Evolutionary conservation across 1,284 basidiomycete species (phyloP), one percentile per base, ranked within the genome.

Genomic region (Anthracocystis panici-leucophaei): DNA sequence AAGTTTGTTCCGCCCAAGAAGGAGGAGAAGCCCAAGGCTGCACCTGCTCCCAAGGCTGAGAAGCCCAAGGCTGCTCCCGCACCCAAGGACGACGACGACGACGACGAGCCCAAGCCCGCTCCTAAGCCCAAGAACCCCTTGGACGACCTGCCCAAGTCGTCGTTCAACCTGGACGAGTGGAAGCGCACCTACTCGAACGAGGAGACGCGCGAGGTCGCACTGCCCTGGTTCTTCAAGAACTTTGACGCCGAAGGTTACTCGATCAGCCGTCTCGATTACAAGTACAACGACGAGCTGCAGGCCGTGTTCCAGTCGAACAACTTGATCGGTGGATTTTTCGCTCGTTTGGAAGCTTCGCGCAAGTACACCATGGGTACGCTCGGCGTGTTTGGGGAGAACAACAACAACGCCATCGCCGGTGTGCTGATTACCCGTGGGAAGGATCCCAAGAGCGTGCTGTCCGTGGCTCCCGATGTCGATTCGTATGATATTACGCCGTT

Each of bases 141-240:
- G 57, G 96, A 97, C 75, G 89, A 89, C 70, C 90, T 97, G 62
- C 94, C 95, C 79, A 96, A 96, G 88, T 94, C 93, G 20, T 87
- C 89, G 16, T 92, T 97, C 88, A 94, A 95, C 88, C 91, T 98
- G 65, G 95, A 98, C 87, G 95, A 97, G 88, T 97, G 93, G 93
- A 98, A 98, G 88, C 91, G 94, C 58, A 91, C 92, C 65, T 98
- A 98, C 89, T 97, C 94, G 81, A 98, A 98, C 91, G 91, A 92
- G 87, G 95, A 97, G 63, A 97, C 95, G 41, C 67, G 69, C 65
- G 60, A 65, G 16, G 75, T 71, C 74, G 78, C 82, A 53, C 59
- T 85, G 73, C 71, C 85, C 60, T 76, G 77, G 69, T 74, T 82
- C 61, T 73, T 79, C 42, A 63, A 73, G 83, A 94, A 94, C 89